Evolutionary conservation across 805 yeast genomes (phyloP).

Genomic region (Kluyveromyces siamensis): DNA sequence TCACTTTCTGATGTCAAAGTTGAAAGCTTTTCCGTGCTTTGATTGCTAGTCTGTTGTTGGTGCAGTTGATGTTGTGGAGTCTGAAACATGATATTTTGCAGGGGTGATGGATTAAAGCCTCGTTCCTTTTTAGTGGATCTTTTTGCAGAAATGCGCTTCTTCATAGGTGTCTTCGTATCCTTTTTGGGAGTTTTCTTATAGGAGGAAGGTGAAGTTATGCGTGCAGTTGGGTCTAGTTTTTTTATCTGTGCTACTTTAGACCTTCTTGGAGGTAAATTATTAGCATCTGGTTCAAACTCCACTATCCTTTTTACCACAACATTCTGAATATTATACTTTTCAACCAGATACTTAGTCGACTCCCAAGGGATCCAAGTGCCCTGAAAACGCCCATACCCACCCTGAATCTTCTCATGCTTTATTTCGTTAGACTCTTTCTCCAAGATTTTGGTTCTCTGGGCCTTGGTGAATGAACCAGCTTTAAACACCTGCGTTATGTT

Average conservation of each 20-base stretch:
- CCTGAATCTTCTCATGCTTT: constrained; percentile 71
- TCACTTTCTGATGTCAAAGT: constrained; percentile 1
- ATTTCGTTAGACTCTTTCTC: constrained; percentile 68
- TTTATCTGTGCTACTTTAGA: constrained; percentile 28
- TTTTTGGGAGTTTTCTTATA: constrained; percentile 28
- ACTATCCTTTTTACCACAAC: constrained; percentile 43
- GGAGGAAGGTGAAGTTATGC: constrained; percentile 27
- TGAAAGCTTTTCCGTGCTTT: constrained; percentile 2
- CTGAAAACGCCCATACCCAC: constrained; percentile 78
- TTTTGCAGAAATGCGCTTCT: constrained; percentile 4
- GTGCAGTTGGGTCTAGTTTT: constrained; percentile 24
- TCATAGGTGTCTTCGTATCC: constrained; percentile 7
- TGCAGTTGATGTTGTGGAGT: constrained; percentile 24
- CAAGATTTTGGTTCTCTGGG: constrained; percentile 65
- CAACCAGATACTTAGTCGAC: constrained; percentile 51
- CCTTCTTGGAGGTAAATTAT: constrained; percentile 36
- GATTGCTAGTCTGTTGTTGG: constrained; percentile 1
- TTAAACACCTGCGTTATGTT: constrained; percentile 77
- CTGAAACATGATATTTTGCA: constrained; percentile 26
- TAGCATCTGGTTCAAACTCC: constrained; percentile 42
- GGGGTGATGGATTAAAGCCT: constrained; percentile 22
- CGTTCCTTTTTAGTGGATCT: constrained; percentile 8
- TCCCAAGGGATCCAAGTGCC: constrained; percentile 79
- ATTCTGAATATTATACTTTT: constrained; percentile 41
- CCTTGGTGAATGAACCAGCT: constrained; percentile 69